Base-by-base conservation (phyloP, 208 protist genomes). In the Tritrichomonas musculus region DNA sequence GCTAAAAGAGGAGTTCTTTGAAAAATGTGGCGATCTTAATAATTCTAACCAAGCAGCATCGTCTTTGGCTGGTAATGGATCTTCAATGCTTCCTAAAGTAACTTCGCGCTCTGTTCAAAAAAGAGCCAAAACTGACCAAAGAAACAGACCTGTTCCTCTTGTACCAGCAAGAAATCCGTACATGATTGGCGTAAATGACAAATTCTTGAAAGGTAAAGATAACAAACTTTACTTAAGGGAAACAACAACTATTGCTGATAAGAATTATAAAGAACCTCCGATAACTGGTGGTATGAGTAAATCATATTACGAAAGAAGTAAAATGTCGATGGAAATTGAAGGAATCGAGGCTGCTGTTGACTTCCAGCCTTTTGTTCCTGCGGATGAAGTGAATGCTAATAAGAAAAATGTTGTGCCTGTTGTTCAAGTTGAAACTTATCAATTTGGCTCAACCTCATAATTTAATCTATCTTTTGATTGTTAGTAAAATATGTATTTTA, bases 121-220 rank as follows among this genome's bases (percentile, higher is more conserved):
- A 0, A 53, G 47, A 88, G 41, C 33, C 20, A 60, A 53, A 47
- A 88, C 41, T 44, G 17, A 25, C 20, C n/a, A 88, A 30, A n/a
- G 33, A 20, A 88, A 88, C 14, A 20, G 47, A 17, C 47, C 47
- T 60, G 1, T 57, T 53, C 41, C 41, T 60, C 27, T 88, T 39
- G 77, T 88, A 11, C 77, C 77, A 27, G 41, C 77, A 39, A 53
- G 77, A 57, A 88, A 88, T 60, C 30, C 77, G 17, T 44, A 88
- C 3, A 88, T 88, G 77, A 20, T 88, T 1, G 77, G 77, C 2
- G 77, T 88, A n/a, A 88, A 88, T 50, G 77, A 88, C 39, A 88
- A 88, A 39, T 88, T 39, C 17, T 14, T 49, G 8, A 57, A 47
- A 8, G 77, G 77, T 30, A 33, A 88, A 47, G 77, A 88, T 88